These are phyloP conservation scores for Coniferiporia sulphurascens DNA, from an alignment of 1,284 basidiomycete genomes.

Conservation along the genomic window DNA sequence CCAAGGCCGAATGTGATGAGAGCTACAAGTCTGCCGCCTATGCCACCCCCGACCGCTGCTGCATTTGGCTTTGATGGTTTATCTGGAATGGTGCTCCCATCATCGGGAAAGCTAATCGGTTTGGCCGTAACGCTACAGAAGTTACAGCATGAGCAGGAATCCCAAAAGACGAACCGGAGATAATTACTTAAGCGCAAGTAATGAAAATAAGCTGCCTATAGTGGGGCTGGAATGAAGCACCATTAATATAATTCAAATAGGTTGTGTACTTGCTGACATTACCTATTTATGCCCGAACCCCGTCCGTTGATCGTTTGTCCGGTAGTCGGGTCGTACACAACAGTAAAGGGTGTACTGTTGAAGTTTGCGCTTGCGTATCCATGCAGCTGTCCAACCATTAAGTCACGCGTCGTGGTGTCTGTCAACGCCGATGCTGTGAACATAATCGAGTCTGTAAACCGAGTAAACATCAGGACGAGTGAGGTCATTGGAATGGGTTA, in stretches of 20 bases:
- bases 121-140: slow-evolving; percentile 1
- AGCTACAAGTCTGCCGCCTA: slow-evolving; percentile 9
- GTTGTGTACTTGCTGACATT: slow-evolving; percentile 5
- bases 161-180: not conserved
- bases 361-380: slow-evolving; percentile 13
- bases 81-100: slow-evolving; percentile 15
- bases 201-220: slow-evolving; percentile 31
- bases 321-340: slow-evolving; percentile 6
- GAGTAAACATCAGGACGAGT: not conserved
- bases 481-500: slow-evolving; percentile 26
- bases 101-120: slow-evolving; percentile 2
- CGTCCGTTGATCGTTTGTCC: not conserved
- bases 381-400: slow-evolving; percentile 31
- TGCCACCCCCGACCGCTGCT: slow-evolving; percentile 16
- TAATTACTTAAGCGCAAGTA: slow-evolving; percentile 29
- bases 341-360: slow-evolving; percentile 11
- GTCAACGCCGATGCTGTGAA: slow-evolving; percentile 33
- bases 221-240: slow-evolving; percentile 28
- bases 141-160: not conserved
- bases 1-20: not conserved
- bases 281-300: not conserved
- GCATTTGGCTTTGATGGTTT: not conserved
- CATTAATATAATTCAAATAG: slow-evolving; percentile 13
- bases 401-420: slow-evolving; percentile 26
- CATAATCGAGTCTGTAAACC: slow-evolving; percentile 34